Percentiles rank a stretch among this genome's conserved stretches.
These are phyloP conservation scores for Didymellaceae sp. DNA, from an alignment of 2,329 filamentous ascomycete species.

Conservation along the genomic window DNA sequence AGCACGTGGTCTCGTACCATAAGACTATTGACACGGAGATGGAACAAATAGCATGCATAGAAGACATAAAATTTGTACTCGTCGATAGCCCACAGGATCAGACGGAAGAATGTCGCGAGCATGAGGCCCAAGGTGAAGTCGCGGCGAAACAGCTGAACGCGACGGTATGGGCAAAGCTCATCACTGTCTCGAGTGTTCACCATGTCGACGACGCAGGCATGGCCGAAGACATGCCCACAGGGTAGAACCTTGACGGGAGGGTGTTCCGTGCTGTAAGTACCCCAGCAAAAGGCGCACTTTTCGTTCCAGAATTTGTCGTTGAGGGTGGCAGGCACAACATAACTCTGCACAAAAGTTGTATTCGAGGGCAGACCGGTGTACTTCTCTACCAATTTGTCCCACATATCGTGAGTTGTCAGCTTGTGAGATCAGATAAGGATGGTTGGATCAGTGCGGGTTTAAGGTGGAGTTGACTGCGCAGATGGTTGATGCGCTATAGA, in stretches of 20 bases:
- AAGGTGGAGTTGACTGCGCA: too few relatives aligned
- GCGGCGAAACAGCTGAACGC: conserved; percentile 5
- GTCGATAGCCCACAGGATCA: too few relatives aligned
- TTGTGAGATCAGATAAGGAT: too few relatives aligned
- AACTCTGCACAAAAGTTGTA: conserved; percentile 9
- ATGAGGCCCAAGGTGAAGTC: background rate
- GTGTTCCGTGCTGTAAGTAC: conserved; percentile 19
- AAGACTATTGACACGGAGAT: too few relatives aligned
- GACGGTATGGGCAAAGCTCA: conserved; percentile 19
- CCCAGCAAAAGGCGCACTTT: conserved; percentile 24
- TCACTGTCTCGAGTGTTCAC: conserved; percentile 10
- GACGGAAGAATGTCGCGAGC: too few relatives aligned
- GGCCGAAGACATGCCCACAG: conserved; percentile 28
- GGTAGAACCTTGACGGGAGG: conserved; percentile 15
- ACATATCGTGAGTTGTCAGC: background rate
- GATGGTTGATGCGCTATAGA: too few relatives aligned
- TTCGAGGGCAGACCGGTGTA: conserved; percentile 3
- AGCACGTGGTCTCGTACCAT: too few relatives aligned
- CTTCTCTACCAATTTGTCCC: conserved; percentile 5
- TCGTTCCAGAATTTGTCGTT: conserved; percentile 21
- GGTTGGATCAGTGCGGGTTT: too few relatives aligned
- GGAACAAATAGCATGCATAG: too few relatives aligned
- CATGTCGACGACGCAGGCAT: conserved; percentile 11
- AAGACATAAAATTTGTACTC: too few relatives aligned
- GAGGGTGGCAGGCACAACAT: conserved; percentile 18